Evolutionary conservation across 2,329 filamentous ascomycete species (phyloP).

Genomic region (Ascochyta clinopodiicola): DNA sequence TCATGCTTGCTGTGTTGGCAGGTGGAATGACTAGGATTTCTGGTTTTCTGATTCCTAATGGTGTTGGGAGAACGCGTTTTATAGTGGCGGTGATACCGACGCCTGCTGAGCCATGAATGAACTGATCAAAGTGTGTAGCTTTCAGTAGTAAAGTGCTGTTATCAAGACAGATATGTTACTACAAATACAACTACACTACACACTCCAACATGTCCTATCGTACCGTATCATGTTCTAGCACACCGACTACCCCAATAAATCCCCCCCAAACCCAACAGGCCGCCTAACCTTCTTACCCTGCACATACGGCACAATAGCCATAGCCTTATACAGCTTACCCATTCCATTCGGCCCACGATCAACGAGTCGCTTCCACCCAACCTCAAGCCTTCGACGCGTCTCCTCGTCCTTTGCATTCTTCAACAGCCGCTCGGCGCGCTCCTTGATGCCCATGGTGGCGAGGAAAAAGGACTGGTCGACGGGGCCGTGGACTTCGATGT

Average conservation of each 20-base stretch:
- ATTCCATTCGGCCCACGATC: conserved; percentile 84
- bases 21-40: too few relatives aligned
- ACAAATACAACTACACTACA: too few relatives aligned
- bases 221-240: too few relatives aligned
- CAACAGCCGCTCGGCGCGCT: conserved; percentile 41
- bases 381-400: conserved; percentile 63
- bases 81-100: too few relatives aligned
- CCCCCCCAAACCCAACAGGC: conserved; percentile 92
- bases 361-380: conserved; percentile 81
- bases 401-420: conserved; percentile 48
- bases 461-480: conserved; percentile 85
- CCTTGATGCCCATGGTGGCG: conserved; percentile 76
- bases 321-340: conserved; percentile 92
- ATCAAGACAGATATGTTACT: too few relatives aligned
- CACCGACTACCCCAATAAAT: conserved; percentile 29
- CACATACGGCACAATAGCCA: conserved; percentile 78
- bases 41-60: too few relatives aligned
- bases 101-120: too few relatives aligned
- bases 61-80: too few relatives aligned
- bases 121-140: too few relatives aligned
- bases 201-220: too few relatives aligned
- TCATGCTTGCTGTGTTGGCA: background rate
- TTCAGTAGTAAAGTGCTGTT: too few relatives aligned
- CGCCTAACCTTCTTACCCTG: conserved; percentile 71
- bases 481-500: conserved; percentile 90